phyloP scores from a whole-genome alignment of 177 flowering plant species.

The Telopea speciosissima region DNA sequence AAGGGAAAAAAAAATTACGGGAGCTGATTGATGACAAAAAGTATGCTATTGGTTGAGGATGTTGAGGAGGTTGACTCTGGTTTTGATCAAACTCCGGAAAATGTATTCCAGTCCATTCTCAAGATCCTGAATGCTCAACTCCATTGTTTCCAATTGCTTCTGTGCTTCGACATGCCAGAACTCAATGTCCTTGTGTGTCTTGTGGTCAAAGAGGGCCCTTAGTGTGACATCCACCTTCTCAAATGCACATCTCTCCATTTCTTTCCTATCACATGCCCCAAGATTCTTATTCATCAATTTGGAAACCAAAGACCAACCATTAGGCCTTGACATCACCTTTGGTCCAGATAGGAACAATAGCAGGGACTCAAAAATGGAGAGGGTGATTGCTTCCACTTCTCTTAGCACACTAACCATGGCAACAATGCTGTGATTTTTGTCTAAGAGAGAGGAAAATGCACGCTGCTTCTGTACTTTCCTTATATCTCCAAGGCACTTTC shows the following conservation, averaged over 20 bases:
- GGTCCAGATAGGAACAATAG: not conserved
- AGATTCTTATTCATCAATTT: slow-evolving; percentile 17
- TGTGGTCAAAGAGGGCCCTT: not conserved
- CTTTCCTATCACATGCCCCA: no score
- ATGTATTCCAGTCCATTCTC: slow-evolving; percentile 27
- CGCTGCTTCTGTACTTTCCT: slow-evolving; percentile 15
- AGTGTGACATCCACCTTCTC: no score
- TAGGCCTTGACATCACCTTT: not conserved
- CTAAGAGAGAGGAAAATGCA: slow-evolving; percentile 10
- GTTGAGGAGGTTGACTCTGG: slow-evolving; percentile 24
- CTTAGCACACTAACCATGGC: no score
- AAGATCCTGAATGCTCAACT: slow-evolving; percentile 20
- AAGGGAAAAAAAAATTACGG: no score
- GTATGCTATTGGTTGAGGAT: no score
- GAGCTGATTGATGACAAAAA: no score
- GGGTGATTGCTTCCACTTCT: not conserved
- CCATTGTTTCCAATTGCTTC: slow-evolving; percentile 13
- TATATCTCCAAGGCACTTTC: slow-evolving; percentile 21
- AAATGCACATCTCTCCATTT: slow-evolving; percentile 1
- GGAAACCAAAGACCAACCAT: slow-evolving; percentile 14
- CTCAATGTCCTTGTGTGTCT: not conserved
- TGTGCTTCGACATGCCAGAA: not conserved
- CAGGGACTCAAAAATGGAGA: slow-evolving; percentile 14
- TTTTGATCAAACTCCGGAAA: slow-evolving; percentile 24
- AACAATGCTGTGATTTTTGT: no score